Base-by-base conservation (phyloP, 176 grass and related monocot genomes). In the Rhynchospora pubera region DNA sequence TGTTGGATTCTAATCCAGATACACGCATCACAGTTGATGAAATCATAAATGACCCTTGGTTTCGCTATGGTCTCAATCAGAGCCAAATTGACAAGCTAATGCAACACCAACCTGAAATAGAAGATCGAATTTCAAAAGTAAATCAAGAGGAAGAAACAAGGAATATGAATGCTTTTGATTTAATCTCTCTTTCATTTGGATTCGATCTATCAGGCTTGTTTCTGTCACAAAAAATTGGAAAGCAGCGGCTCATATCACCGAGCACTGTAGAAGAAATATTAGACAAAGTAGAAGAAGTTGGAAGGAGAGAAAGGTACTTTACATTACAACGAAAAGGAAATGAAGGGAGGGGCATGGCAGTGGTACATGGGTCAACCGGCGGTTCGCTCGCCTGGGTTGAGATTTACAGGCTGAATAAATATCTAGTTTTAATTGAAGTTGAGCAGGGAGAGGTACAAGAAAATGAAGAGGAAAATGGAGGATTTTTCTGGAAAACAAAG, bases 171-270 rank as follows among this genome's bases (percentile, higher is more conserved):
- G 84, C 87, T 11, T 89, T 86, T 15, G 71, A 89, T 26, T 65
- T 86, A 12, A 89, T 89, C 43, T 60, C 84, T 76, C 51, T 83
- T 22, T 85, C 79, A 46, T 51, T 77, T 6, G 48, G 51, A 2
- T 66, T 79, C 22, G 87, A 89, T n/a, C 51, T 89, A 30, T 83
- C 87, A 9, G 61, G 84, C 11, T 47, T 86, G 10, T 83, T 89
- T 42, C n/a, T 34, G 9, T 43, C 70, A 16, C 16, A 26, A 16
- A 58, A 59, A 57, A 13, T 7, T 9, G 43, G 23, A 15, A 77
- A 66, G 62, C 79, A 85, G 70, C 70, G 84, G 79, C 68, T 89
- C 63, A 15, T 82, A 6, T 72, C 72, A 24, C 6, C 11, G 0
- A 39, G 60, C 4, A 44, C 79, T 15, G 60, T 64, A 48, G 79